phyloP scores from a whole-genome alignment of 2,329 filamentous ascomycete species.

The Cryphonectria japonica region DNA sequence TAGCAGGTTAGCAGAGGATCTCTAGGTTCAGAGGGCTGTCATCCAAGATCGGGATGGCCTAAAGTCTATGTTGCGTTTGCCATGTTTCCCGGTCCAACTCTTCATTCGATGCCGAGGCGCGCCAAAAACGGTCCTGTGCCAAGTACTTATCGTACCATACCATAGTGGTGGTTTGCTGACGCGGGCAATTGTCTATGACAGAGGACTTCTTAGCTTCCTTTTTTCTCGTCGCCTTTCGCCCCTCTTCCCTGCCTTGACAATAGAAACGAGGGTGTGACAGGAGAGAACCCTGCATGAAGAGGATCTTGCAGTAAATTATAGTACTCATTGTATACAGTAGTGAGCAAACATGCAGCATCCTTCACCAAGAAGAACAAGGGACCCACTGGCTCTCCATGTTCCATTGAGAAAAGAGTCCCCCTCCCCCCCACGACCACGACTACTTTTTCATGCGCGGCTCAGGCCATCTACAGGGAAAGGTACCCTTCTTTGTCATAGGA shows the following conservation, averaged over 20 bases:
- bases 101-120: slow-evolving; percentile 1
- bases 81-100: neutral
- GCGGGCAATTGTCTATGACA: neutral
- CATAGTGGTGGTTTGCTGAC: neutral
- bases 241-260: too few relatives aligned
- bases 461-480: slow-evolving; percentile 20
- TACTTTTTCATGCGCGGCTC: slow-evolving; percentile 21
- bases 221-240: neutral
- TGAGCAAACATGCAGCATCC: neutral
- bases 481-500: slow-evolving; percentile 13
- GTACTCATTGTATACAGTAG: neutral
- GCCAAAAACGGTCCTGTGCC: neutral
- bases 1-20: neutral
- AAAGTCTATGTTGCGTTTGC: neutral
- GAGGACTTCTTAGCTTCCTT: neutral
- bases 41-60: neutral
- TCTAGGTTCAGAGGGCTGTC: neutral
- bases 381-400: slow-evolving; percentile 4
- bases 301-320: too few relatives aligned
- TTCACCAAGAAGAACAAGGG: neutral
- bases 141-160: neutral
- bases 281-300: neutral
- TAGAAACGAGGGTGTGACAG: neutral
- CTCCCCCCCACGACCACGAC: neutral
- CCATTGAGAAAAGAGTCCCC: neutral